phyloP scores from a whole-genome alignment of 202 grass and related monocot species.

The Dendrocalamus latiflorus region DNA sequence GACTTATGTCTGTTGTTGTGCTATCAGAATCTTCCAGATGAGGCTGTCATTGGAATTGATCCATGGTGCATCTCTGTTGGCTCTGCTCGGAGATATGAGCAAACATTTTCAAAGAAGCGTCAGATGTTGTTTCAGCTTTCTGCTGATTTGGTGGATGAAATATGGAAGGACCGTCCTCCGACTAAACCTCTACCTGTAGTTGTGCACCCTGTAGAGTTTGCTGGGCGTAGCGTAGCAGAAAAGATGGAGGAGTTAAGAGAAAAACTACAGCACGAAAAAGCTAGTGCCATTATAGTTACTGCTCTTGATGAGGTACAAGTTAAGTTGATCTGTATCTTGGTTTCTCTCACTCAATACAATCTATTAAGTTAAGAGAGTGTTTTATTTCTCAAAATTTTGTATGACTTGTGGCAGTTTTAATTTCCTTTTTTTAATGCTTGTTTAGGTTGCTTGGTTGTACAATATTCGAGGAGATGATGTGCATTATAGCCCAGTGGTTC shows the following conservation, averaged over 20 bases:
- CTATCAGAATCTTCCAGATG: no score
- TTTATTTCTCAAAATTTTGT: background rate
- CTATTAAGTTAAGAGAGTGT: slow-evolving; percentile 14
- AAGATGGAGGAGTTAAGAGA: slow-evolving; percentile 78
- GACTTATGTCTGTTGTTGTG: no score
- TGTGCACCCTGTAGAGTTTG: no score
- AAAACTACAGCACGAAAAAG: slow-evolving; percentile 56
- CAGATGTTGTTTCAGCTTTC: slow-evolving; percentile 90
- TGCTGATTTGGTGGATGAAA: slow-evolving; percentile 73
- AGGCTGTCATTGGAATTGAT: no score
- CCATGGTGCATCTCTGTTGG: no score
- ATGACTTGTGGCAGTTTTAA: background rate
- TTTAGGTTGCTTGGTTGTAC: slow-evolving; percentile 94
- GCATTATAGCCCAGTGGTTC: slow-evolving; percentile 81
- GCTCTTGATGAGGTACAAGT: slow-evolving; percentile 83
- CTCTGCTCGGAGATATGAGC: no score
- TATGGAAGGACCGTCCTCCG: slow-evolving; percentile 74
- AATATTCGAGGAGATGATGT: no score
- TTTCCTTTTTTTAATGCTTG: slow-evolving; percentile 18
- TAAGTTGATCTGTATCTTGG: slow-evolving; percentile 11
- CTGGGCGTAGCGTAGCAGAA: slow-evolving; percentile 56
- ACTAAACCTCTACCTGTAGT: slow-evolving; percentile 48
- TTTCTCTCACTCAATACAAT: background rate
- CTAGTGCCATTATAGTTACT: slow-evolving; percentile 59
- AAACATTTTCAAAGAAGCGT: no score